These are phyloP conservation scores for Fusarium sp. DNA, from an alignment of 2,329 filamentous ascomycete genomes.

Conservation along the genomic window DNA sequence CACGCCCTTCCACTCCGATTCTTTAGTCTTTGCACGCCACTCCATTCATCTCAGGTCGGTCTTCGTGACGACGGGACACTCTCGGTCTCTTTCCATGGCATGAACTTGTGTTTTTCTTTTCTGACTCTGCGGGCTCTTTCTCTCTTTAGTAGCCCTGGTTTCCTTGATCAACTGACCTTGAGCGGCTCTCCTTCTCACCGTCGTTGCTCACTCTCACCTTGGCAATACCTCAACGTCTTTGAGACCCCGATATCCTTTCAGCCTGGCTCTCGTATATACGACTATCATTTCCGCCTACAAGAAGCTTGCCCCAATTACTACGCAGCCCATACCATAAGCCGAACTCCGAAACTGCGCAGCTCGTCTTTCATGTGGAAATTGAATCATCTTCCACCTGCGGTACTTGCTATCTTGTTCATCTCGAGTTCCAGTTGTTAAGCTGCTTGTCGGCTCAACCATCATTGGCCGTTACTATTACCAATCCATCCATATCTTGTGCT, in stretches of 20 bases:
- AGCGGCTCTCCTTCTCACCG: slow-evolving; percentile 16
- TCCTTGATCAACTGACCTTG: slow-evolving; percentile 11
- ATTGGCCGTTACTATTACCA: slow-evolving; percentile 11
- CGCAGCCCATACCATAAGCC: slow-evolving; percentile 3
- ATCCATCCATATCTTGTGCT: slow-evolving; percentile 14
- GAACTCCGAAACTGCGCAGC: slow-evolving; percentile 15
- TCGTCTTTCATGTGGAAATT: slow-evolving; percentile 9
- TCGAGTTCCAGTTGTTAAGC: slow-evolving; percentile 21
- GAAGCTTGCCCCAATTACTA: slow-evolving; percentile 16
- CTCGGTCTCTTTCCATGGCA: slow-evolving; percentile 39
- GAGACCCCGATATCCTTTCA: neutral
- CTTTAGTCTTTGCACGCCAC: slow-evolving; percentile 29
- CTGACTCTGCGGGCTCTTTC: slow-evolving; percentile 9
- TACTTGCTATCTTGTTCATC: neutral
- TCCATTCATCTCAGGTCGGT: slow-evolving; percentile 30
- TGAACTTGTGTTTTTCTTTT: slow-evolving; percentile 30
- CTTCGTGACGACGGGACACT: slow-evolving; percentile 36
- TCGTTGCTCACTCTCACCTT: slow-evolving; percentile 26
- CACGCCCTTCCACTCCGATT: slow-evolving; percentile 27
- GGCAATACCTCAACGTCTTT: neutral
- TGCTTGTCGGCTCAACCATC: slow-evolving; percentile 15
- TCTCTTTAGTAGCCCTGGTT: slow-evolving; percentile 20
- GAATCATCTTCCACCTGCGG: slow-evolving; percentile 2
- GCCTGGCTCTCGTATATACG: slow-evolving; percentile 36
- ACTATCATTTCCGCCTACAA: slow-evolving; percentile 29